Conservation (phyloP, 73 alveolate species). For the Paramecium octaurelia region DNA sequence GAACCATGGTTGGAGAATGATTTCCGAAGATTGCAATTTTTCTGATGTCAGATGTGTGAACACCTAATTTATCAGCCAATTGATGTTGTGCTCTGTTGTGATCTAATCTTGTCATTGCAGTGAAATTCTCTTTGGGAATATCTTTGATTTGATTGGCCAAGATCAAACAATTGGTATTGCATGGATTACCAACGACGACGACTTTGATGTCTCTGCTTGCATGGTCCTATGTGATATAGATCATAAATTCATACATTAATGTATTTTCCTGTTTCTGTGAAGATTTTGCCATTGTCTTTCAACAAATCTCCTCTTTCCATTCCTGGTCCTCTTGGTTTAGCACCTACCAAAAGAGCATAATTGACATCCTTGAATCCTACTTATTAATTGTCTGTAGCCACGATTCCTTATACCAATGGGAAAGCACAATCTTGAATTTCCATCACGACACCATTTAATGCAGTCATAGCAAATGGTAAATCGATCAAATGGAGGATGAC, state of each 20-base stretch:
- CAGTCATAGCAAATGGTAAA: slow-evolving; percentile 56
- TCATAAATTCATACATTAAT: slow-evolving; percentile 44
- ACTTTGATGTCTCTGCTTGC: slow-evolving; percentile 30
- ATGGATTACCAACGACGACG: slow-evolving; percentile 98
- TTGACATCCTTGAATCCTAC: slow-evolving; percentile 95
- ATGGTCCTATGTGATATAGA: neutral
- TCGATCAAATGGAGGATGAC: slow-evolving; percentile 61
- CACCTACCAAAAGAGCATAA: slow-evolving; percentile 94
- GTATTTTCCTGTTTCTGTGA: slow-evolving; percentile 75
- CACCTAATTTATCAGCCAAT: slow-evolving; percentile 83
- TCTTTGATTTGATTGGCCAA: slow-evolving; percentile 84
- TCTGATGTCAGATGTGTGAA: slow-evolving; percentile 77
- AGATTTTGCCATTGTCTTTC: slow-evolving; percentile 81
- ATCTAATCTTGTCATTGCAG: slow-evolving; percentile 98
- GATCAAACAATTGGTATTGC: slow-evolving; percentile 96
- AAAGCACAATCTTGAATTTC: slow-evolving; percentile 98
- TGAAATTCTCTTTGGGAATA: slow-evolving; percentile 94
- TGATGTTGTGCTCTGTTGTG: slow-evolving; percentile 96
- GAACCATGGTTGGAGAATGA: slow-evolving; percentile 96
- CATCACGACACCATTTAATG: slow-evolving; percentile 79
- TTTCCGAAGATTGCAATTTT: slow-evolving; percentile 94
- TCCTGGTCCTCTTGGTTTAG: slow-evolving; percentile 99
- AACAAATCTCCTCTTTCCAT: slow-evolving; percentile 98
- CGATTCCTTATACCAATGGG: slow-evolving; percentile 88
- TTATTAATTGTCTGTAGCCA: slow-evolving; percentile 80